Base-by-base conservation (phyloP, 192 early-diverging fungal species). In the Diversispora eburnea region DNA sequence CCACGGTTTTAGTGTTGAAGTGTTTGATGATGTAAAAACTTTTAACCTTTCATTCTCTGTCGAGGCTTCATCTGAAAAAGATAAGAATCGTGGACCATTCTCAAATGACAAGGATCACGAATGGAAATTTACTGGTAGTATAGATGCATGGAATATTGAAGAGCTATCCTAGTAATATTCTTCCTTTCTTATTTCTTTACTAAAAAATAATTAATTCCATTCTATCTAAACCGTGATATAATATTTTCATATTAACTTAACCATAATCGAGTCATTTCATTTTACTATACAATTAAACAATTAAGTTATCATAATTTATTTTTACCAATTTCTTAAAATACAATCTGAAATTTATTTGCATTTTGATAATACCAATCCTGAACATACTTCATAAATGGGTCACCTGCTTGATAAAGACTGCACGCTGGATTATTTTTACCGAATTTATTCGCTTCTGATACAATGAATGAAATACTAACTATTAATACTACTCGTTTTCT, bases 341-440 rank as follows among this genome's bases (percentile, higher is more conserved):
- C 25, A 33, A 2, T 33, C 25, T 2, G 25, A 33, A 33, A 33
- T 33, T 33, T 33, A 33, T 33, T 33, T 33, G 25, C 60, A 9
- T 62, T 62, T 25, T 39, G 25, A 62, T 62, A 62, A 62, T 62
- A 62, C 41, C 60, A 19, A 62, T 62, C 60, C 39, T 62, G 22
- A 62, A 33, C 60, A 62, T 62, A n/a, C 15, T 42, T 62, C 25
- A 62, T 39, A 62, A 62, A 62, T 39, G 4, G n/a, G 5, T 33
- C 33, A 62, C 25, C 60, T 39, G 22, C 4, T 19, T 19, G 15
- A 19, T 56, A 56, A 56, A 56, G n/a, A n/a, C n/a, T n/a, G n/a
- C n/a, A 62, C 15, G 15, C 60, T 62, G 25, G 5, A 62, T 62
- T 62, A 62, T 39, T 62, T 62, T 62, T 10, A 33, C 60, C 4